Conservation (phyloP, 2,329 filamentous ascomycete species). For the Colletotrichum sp. region DNA sequence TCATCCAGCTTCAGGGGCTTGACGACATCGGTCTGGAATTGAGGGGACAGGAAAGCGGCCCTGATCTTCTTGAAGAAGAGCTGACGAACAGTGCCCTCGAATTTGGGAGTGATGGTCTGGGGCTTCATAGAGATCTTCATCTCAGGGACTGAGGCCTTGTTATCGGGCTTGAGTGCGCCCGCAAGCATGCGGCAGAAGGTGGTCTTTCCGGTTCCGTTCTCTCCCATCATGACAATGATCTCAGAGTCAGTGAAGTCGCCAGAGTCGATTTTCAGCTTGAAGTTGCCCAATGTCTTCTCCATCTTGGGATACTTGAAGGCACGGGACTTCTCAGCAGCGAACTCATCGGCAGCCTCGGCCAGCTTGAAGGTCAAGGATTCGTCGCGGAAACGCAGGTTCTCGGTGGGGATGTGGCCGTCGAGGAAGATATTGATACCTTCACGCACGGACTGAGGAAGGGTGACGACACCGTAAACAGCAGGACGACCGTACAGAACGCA, state of each 20-base stretch:
- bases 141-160: constrained; percentile 76
- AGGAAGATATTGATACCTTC: constrained; percentile 99
- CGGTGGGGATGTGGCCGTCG: constrained; percentile 96
- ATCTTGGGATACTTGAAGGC: constrained; percentile 88
- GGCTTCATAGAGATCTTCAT: constrained; percentile 99
- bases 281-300: constrained; percentile 90
- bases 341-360: constrained; percentile 87
- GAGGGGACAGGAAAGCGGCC: constrained; percentile 91
- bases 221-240: constrained; percentile 99
- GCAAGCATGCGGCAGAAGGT: constrained; percentile 98
- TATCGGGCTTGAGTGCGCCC: constrained; percentile 90
- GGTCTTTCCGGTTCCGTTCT: constrained; percentile 99
- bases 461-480: constrained; percentile 97
- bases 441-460: constrained; percentile 91
- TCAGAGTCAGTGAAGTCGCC: constrained; percentile 97
- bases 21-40: constrained; percentile 99
- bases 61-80: constrained; percentile 99
- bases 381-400: constrained; percentile 97
- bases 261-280: constrained; percentile 80
- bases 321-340: constrained; percentile 81
- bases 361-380: constrained; percentile 97
- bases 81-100: constrained; percentile 94
- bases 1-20: constrained; percentile 99
- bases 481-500: constrained; percentile 96
- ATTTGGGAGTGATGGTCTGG: constrained; percentile 98